Evolutionary conservation across 2,329 filamentous ascomycete genomes (phyloP), one percentile per base, ranked within the genome.

Genomic region (Stachybotrys chlorohalonatus): DNA sequence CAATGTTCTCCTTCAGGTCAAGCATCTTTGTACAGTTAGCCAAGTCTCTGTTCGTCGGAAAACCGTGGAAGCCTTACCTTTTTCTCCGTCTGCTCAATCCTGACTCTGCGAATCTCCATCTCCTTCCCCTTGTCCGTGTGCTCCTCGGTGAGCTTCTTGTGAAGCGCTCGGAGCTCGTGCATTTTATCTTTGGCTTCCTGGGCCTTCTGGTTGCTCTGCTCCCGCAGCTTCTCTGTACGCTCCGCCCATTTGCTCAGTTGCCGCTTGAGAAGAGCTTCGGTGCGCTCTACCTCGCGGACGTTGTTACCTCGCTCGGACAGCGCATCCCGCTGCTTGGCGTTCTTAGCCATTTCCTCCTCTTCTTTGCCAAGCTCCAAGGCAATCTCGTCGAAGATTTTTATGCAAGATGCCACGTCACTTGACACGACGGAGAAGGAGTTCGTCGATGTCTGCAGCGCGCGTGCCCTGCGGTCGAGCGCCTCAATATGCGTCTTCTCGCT

Each of bases 41-140:
- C 49, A 4, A 51, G 17, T 11, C 7, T 57, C 17, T 32, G n/a
- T 42, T 2, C 13, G 8, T 42, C 36, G 3, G 9, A 42, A 42
- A 3, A 3, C 13, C 17, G 1, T 31, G 16, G 13, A 7, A 56
- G 31, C 55, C 60, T 53, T 76, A 91, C 91, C 89, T 97, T 97
- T 76, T 97, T 97, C 80, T 97, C 93, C 8, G 90, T 96, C 75
- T 96, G 91, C 73, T 99, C 94, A 59, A 99, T 97, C 57, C 92
- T 80, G n/a, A 96, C 90, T 62, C 89, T 84, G 63, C 92, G 80
- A 66, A 88, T 85, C 76, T 99, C 94, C 75, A 97, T 95, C 66
- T 97, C 93, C 55, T 90, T 86, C 39, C 87, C 86, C 73, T 95
- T 95, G 54, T 94, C 90, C 1, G 82, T 82, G 58, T 92, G 81